Evolutionary conservation across 257 asterid species (phyloP).

Genomic region (Primulina eburnea): DNA sequence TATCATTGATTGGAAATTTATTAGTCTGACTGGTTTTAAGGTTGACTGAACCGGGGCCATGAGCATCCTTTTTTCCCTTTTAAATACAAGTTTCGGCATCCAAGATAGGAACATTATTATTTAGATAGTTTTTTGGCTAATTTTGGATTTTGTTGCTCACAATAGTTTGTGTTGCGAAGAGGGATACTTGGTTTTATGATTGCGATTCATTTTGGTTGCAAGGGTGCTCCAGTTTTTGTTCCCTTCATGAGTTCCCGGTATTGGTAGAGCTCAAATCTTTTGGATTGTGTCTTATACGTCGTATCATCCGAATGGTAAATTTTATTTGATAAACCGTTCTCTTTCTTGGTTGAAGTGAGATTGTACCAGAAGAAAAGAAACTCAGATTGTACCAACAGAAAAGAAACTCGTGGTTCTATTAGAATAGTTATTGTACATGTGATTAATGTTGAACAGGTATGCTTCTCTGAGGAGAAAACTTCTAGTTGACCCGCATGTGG

Average conservation of each 20-base stretch:
- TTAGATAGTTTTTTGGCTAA: background rate
- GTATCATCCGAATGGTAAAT: constrained; percentile 7
- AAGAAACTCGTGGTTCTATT: background rate
- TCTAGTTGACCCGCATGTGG: constrained; percentile 78
- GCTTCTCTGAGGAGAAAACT: constrained; percentile 88
- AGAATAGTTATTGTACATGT: background rate
- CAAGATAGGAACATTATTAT: too few relatives aligned
- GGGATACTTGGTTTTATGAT: background rate
- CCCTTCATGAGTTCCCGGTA: background rate
- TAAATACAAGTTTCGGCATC: background rate
- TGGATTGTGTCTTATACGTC: background rate
- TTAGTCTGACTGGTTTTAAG: background rate
- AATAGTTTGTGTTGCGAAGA: background rate
- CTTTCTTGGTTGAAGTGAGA: background rate
- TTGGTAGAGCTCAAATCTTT: constrained; percentile 11
- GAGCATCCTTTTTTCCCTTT: background rate
- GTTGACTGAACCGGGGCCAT: background rate
- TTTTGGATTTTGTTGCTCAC: background rate
- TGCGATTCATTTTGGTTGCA: constrained; percentile 12
- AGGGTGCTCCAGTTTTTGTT: background rate
- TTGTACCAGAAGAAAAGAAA: background rate
- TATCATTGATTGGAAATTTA: background rate
- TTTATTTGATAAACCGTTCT: background rate
- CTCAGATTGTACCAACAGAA: background rate
- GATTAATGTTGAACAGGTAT: constrained; percentile 44